These are phyloP conservation scores for Coelastrella sp. DNA, from an alignment of 139 green algal species.

Conservation along the genomic window DNA sequence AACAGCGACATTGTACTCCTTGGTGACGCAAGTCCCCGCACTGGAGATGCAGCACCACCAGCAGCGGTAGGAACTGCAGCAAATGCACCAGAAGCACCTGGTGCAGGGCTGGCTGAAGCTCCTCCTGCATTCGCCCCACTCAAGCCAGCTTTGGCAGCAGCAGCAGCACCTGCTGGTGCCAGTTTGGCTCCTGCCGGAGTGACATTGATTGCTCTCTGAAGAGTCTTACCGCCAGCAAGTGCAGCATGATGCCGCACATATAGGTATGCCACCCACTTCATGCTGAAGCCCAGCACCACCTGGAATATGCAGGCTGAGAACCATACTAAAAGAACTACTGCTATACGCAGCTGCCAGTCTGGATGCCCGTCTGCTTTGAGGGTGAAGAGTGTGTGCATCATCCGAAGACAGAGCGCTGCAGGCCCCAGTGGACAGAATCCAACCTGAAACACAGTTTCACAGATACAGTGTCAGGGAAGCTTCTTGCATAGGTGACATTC, in stretches of 20 bases:
- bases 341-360: background rate
- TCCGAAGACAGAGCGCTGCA: conserved; percentile 76
- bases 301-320: conserved; percentile 10
- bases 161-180: background rate
- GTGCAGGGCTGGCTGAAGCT: background rate
- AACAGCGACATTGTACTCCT: too few species aligned
- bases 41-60: too few species aligned
- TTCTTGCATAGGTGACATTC: too few species aligned
- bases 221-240: conserved; percentile 14
- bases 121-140: background rate
- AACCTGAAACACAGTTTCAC: conserved; percentile 9
- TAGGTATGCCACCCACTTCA: conserved; percentile 48
- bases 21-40: too few species aligned
- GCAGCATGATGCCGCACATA: conserved; percentile 38
- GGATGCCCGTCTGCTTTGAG: conserved; percentile 42
- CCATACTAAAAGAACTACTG: conserved; percentile 12
- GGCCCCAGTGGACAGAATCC: conserved; percentile 81
- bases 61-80: background rate
- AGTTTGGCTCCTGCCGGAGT: conserved; percentile 24
- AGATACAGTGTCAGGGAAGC: too few species aligned
- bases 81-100: background rate
- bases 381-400: conserved; percentile 64
- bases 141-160: background rate
- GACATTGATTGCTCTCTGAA: conserved; percentile 33
- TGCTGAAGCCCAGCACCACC: conserved; percentile 44